These are phyloP conservation scores for Artemisia annua DNA, from an alignment of 129 eudicot species.

Conservation along the genomic window DNA sequence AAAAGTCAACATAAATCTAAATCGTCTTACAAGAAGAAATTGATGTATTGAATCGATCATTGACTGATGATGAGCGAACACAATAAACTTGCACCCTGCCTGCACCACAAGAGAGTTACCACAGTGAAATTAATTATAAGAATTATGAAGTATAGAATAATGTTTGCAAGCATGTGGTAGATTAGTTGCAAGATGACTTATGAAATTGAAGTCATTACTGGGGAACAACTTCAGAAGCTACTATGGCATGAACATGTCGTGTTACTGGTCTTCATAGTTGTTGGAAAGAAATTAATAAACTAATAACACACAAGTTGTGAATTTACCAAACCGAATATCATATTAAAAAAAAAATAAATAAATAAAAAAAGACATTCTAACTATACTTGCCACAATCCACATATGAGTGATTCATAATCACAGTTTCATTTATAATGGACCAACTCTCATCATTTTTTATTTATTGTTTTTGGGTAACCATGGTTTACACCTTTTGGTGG, in stretches of 20 bases:
- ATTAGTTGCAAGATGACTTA: too few relatives aligned
- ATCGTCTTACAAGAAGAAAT: constrained; percentile 62
- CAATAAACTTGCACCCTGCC: constrained; percentile 95
- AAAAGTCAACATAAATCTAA: background rate
- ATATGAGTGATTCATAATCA: background rate
- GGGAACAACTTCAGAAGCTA: background rate
- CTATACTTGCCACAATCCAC: background rate
- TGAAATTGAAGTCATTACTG: background rate
- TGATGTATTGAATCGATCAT: constrained; percentile 88
- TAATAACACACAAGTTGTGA: background rate
- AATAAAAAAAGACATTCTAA: background rate
- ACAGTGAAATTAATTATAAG: background rate
- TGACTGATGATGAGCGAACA: constrained; percentile 92
- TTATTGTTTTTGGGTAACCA: background rate
- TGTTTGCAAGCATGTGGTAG: too few relatives aligned
- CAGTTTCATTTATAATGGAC: background rate
- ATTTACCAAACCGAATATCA: background rate
- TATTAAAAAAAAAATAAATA: too few relatives aligned
- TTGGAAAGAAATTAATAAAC: background rate
- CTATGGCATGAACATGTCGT: background rate
- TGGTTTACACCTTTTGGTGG: too few relatives aligned
- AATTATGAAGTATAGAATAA: background rate
- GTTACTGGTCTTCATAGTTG: constrained; percentile 1
- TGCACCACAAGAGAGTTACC: constrained; percentile 33
- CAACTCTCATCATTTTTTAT: background rate